Evolutionary conservation across 176 grass and related monocot genomes (phyloP), one percentile per base, ranked within the genome.

Genomic region (Otatea glauca): DNA sequence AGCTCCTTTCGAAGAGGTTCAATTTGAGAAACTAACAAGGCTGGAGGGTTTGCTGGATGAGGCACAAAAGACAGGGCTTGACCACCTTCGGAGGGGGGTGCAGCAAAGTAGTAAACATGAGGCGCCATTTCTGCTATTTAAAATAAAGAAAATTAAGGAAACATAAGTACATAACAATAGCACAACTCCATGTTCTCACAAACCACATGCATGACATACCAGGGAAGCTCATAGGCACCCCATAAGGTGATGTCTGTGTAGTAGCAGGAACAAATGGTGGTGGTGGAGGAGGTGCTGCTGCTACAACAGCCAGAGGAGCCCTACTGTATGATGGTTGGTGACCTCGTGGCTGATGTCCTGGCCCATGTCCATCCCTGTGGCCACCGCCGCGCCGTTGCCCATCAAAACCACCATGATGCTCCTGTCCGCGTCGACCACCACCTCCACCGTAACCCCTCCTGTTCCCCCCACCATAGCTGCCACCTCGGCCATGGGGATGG

Each of bases 361-460:
- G 76, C 24, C 93, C 85, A 67, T 86, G 84, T 5, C 68, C 87
- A 72, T 86, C 86, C 76, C 87, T 88, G 78, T 76, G 86, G 32
- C 84, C 78, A 23, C 77, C 74, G n/a, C 81, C 87, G 0, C 84
- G 88, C 4, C 88, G 49, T 34, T 72, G 84, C 43, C 84, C 79
- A 51, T 90, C 88, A 68, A 87, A 87, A 48, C 74, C 82, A 47
- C 85, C 83, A 79, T 86, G 90, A 49, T 89, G 62, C 4, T 89
- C 90, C 20, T 91, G 81, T 56, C 89, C 91, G 24, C 90, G 92
- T 0, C 91, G 75, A n/a, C 88, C 91, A n/a, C 72, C 85, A 65
- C 85, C 79, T 53, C 86, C 82, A 85, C 85, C 89, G 49, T 88
- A 93, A 41, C 81, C 89, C 83, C 96, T 92, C 84, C 93, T 87